These are phyloP conservation scores for Pterulicium gracile DNA, from an alignment of 1,284 basidiomycete species.

Conservation along the genomic window DNA sequence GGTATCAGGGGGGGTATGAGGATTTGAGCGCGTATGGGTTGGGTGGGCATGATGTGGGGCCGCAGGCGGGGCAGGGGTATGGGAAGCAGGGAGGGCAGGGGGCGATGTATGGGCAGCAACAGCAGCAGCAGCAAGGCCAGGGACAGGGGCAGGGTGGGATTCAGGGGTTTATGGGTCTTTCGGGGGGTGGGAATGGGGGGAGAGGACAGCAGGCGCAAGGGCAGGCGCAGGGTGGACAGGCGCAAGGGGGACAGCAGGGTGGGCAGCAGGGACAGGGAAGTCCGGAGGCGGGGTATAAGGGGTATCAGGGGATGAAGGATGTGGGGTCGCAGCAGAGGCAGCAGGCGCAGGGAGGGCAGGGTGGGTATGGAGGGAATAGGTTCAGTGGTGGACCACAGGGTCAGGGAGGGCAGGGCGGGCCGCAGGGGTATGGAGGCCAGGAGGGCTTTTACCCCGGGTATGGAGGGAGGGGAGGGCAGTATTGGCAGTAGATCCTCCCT, in stretches of 20 bases:
- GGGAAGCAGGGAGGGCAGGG: constrained; percentile 48
- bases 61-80: neutral
- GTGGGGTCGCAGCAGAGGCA: neutral
- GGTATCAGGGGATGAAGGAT: neutral
- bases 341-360: neutral
- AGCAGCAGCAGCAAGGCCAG: constrained; percentile 9
- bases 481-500: too few species aligned
- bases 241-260: neutral
- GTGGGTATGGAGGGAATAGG: neutral
- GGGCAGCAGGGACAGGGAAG: neutral
- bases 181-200: neutral
- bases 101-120: constrained; percentile 13
- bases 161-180: constrained; percentile 62
- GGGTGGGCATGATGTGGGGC: neutral
- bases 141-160: constrained; percentile 33
- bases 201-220: neutral
- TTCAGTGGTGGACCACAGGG: neutral
- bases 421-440: too few species aligned
- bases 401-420: neutral
- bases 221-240: neutral
- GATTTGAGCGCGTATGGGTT: neutral
- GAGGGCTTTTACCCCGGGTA: too few species aligned
- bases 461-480: too few species aligned
- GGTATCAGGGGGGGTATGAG: neutral
- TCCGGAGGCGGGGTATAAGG: neutral